A percentile compares a stretch with the other conserved stretches of the same genome.
phyloP scores from a whole-genome alignment of 1,284 basidiomycete genomes.

The Trichosporon sp. region DNA sequence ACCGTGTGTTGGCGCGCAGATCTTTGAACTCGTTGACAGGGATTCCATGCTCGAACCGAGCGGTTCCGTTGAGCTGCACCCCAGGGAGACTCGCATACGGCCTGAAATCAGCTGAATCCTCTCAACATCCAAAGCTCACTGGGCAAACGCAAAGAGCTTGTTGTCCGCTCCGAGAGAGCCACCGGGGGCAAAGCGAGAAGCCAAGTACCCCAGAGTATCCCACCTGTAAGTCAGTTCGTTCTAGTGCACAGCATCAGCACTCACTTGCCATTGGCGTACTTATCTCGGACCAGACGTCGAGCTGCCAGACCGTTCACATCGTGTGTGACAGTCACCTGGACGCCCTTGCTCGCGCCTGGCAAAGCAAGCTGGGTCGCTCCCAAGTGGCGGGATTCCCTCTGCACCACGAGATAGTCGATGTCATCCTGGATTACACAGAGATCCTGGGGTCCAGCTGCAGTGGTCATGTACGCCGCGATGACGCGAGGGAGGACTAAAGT shows the following conservation, averaged over 20 bases:
- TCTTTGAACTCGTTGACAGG: conserved; percentile 12
- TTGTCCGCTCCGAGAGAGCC: conserved; percentile 11
- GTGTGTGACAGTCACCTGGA: neutral
- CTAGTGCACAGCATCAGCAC: neutral
- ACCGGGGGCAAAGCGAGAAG: conserved; percentile 8
- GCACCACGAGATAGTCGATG: conserved; percentile 5
- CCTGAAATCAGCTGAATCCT: conserved; percentile 1
- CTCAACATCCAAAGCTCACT: neutral
- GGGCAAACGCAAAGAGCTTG: conserved; percentile 13
- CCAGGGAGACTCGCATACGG: neutral
- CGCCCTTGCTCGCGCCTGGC: neutral
- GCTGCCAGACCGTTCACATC: conserved; percentile 8
- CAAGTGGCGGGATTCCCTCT: neutral
- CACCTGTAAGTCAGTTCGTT: conserved; percentile 9
- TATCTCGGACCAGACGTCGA: conserved; percentile 13
- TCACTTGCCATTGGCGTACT: conserved; percentile 14
- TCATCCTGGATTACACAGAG: conserved; percentile 8
- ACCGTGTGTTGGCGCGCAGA: conserved; percentile 14
- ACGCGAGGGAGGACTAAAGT: conserved; percentile 9
- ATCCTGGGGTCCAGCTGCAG: conserved; percentile 1
- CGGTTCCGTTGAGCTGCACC: neutral
- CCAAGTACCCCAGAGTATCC: conserved; percentile 11
- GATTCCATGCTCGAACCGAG: conserved; percentile 13
- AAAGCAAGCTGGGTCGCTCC: neutral
- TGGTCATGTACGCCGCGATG: neutral